Evolutionary conservation across 345 rosid genomes (phyloP).

Genomic region (Dimocarpus longan): DNA sequence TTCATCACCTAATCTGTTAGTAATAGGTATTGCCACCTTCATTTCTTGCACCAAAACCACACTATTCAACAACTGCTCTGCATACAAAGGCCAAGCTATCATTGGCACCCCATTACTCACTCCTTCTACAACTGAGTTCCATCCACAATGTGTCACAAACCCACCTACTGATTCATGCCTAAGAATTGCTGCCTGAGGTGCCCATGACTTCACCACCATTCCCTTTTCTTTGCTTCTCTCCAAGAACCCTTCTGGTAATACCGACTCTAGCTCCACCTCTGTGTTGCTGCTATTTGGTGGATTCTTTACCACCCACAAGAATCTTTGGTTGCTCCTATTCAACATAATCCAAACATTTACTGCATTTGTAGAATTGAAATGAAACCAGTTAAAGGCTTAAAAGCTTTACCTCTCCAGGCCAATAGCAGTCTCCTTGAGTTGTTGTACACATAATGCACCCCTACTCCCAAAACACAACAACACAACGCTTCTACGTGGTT

Average conservation of each 20-base stretch:
- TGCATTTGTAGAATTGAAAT: too few relatives aligned
- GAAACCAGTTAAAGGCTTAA: too few relatives aligned
- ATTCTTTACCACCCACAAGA: constrained; percentile 31
- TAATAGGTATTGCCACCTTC: constrained; percentile 28
- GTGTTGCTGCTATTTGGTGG: background rate
- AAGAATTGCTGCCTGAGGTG: constrained; percentile 27
- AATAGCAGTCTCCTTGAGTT: constrained; percentile 23
- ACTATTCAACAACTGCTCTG: constrained; percentile 33
- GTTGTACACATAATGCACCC: constrained; percentile 13
- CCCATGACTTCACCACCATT: constrained; percentile 33
- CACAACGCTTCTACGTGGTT: constrained; percentile 31
- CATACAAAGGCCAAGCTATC: constrained; percentile 40
- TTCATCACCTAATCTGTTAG: background rate
- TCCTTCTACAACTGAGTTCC: constrained; percentile 41
- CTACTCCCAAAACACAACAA: constrained; percentile 31
- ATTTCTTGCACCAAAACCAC: constrained; percentile 34
- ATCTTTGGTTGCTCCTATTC: constrained; percentile 17
- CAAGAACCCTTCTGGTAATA: constrained; percentile 37
- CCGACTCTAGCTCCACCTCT: constrained; percentile 4
- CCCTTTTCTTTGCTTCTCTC: constrained; percentile 31
- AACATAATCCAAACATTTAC: too few relatives aligned
- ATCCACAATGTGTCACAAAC: constrained; percentile 38
- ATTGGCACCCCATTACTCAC: constrained; percentile 36
- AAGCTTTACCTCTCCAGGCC: constrained; percentile 21
- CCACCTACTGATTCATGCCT: constrained; percentile 30